Conservation (phyloP, 2,329 filamentous ascomycete genomes). For the Fragosphaeria purpurea region DNA sequence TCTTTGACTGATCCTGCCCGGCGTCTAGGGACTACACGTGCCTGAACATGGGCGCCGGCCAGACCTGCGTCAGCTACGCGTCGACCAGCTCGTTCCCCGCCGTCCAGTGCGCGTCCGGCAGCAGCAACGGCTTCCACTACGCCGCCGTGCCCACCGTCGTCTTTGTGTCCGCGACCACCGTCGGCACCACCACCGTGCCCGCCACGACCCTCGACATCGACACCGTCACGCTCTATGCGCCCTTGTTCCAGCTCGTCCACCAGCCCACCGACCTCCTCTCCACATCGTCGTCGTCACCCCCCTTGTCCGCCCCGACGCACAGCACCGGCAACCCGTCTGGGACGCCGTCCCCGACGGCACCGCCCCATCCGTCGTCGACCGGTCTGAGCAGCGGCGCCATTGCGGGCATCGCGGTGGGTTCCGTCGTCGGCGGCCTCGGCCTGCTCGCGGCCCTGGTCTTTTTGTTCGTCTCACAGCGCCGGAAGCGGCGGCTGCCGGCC, state of each 20-base stretch:
- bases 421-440: neutral
- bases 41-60: neutral
- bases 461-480: neutral
- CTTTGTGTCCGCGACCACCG: slow-evolving; percentile 6
- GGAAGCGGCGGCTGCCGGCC: neutral
- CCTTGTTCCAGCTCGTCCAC: slow-evolving; percentile 22
- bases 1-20: neutral
- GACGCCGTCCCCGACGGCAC: neutral
- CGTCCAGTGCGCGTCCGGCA: slow-evolving; percentile 14
- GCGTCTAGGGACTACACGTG: slow-evolving; percentile 14
- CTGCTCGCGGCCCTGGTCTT: neutral
- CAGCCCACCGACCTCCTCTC: slow-evolving; percentile 3
- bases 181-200: neutral
- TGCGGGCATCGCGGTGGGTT: slow-evolving; percentile 4
- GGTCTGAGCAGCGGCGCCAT: slow-evolving; percentile 1
- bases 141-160: slow-evolving; percentile 11
- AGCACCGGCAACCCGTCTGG: neutral
- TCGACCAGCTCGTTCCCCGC: slow-evolving; percentile 14
- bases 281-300: neutral
- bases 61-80: slow-evolving; percentile 7
- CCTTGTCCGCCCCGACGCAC: neutral
- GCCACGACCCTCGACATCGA: neutral
- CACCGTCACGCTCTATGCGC: slow-evolving; percentile 14
- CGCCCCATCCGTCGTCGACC: neutral
- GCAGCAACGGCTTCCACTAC: slow-evolving; percentile 11